Evolutionary conservation across 1,139 yeast species (phyloP).

Genomic region (Debaryomyces udenii): DNA sequence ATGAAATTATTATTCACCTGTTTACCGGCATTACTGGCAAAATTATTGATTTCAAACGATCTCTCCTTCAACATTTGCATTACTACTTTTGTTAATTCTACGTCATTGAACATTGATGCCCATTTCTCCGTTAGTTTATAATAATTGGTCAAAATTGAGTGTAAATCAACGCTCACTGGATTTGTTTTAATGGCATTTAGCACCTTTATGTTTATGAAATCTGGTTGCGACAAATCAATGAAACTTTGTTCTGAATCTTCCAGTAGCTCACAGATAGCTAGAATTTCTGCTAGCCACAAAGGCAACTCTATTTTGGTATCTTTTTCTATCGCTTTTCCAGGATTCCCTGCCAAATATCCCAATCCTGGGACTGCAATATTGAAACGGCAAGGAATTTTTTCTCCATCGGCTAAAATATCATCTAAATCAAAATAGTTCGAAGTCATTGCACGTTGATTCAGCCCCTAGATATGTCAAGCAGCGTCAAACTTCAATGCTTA

Average conservation of each 20-base stretch:
- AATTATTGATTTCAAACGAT: slow-evolving; percentile 70
- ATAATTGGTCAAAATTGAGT: slow-evolving; percentile 66
- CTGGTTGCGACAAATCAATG: slow-evolving; percentile 70
- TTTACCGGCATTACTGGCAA: slow-evolving; percentile 59
- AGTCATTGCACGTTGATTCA: slow-evolving; percentile 7
- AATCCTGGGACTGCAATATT: slow-evolving; percentile 79
- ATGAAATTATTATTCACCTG: slow-evolving; percentile 54
- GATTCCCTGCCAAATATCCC: slow-evolving; percentile 85
- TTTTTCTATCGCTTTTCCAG: slow-evolving; percentile 63
- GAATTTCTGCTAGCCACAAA: slow-evolving; percentile 81
- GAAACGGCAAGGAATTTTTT: slow-evolving; percentile 78
- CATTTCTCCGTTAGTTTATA: slow-evolving; percentile 73
- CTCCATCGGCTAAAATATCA: slow-evolving; percentile 75
- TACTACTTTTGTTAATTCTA: slow-evolving; percentile 58
- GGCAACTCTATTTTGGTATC: slow-evolving; percentile 81
- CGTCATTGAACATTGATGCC: slow-evolving; percentile 69
- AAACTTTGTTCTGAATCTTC: slow-evolving; percentile 55
- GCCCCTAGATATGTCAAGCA: too few relatives aligned
- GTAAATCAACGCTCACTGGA: slow-evolving; percentile 67
- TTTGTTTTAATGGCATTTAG: slow-evolving; percentile 82
- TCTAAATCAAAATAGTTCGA: slow-evolving; percentile 74
- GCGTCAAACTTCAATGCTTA: too few relatives aligned
- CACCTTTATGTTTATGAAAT: slow-evolving; percentile 62
- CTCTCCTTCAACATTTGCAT: slow-evolving; percentile 62
- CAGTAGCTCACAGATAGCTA: slow-evolving; percentile 58